Base-by-base conservation (phyloP, 108 stramenopile species). In the Cylindrotheca closterium region DNA sequence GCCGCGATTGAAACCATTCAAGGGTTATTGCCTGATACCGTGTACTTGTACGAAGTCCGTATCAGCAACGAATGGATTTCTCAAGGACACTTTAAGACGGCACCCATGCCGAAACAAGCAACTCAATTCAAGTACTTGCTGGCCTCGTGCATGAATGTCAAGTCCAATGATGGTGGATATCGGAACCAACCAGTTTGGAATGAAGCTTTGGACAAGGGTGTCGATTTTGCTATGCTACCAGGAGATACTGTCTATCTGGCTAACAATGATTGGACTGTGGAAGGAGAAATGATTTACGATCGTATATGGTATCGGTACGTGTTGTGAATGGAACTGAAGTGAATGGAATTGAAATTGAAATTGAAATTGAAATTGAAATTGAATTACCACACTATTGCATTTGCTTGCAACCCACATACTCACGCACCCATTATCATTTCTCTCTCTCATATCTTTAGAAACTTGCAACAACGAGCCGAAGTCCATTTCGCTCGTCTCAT, bases 211-310 rank as follows among this genome's bases (percentile, higher is more conserved):
- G 25, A 23, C 26, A 18, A 21, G 8, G 45, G 48, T 23, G 63
- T 63, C 22, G 56, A 64, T 24, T 72, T 72, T 55, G 47, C 71
- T 1, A 58, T 72, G 8, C 49, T 72, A 24, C 52, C 62, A 17
- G 71, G 71, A 15, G 71, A 72, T 63, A 72, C 71, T 5, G 56
- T 72, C 3, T 72, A 72, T 22, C 22, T 72, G 3, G 34, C 56
- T 33, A 57, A 64, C 25, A 34, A 54, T 26, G 71, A 72, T 57
- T 61, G 61, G 30, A 47, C 59, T 0, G 21, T 22, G 7, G 54
- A 28, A 27, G 32, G 62, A 18, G 71, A 60, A 2, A 60, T 72
- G 3, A 51, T 55, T 3, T 61, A 48, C 25, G 63, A 72, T 27
- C 71, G 71, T 1, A 30, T 64, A 27, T 72, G 71, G 71, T 33